These are phyloP conservation scores for Xylaria sp. DNA, from an alignment of 2,329 filamentous ascomycete species.

Conservation along the genomic window DNA sequence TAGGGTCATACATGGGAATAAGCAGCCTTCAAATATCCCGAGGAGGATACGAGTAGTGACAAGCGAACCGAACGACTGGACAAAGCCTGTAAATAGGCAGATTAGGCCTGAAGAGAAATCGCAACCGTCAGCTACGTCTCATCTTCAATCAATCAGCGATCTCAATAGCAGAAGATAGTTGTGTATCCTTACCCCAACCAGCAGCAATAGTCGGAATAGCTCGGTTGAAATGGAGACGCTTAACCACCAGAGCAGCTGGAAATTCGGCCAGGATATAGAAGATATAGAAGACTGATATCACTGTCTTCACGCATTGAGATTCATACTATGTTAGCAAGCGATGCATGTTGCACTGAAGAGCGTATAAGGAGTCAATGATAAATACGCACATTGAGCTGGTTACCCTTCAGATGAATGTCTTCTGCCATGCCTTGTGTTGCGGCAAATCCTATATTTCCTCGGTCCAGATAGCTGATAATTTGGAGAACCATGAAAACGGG, in stretches of 20 bases:
- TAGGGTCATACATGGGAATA: constrained; percentile 48
- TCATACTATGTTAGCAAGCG: neutral
- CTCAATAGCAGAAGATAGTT: neutral
- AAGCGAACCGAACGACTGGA: constrained; percentile 44
- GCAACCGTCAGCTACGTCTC: neutral
- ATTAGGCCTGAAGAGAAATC: constrained; percentile 34
- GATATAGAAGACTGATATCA: constrained; percentile 45
- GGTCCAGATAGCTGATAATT: constrained; percentile 44
- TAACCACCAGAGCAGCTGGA: constrained; percentile 43
- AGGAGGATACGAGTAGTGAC: constrained; percentile 45
- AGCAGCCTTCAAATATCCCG: constrained; percentile 48
- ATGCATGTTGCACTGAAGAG: neutral
- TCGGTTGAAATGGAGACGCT: constrained; percentile 44
- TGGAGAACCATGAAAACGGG: constrained; percentile 39
- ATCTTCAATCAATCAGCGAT: neutral
- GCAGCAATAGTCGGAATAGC: constrained; percentile 42
- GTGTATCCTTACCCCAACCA: constrained; percentile 41
- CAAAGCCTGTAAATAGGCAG: constrained; percentile 46
- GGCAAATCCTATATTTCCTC: constrained; percentile 46
- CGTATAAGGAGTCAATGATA: neutral
- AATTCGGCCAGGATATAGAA: constrained; percentile 47
- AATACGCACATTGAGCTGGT: constrained; percentile 38
- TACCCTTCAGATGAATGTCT: constrained; percentile 40
- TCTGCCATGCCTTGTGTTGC: constrained; percentile 44
- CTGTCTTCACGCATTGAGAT: constrained; percentile 33